These are phyloP conservation scores for Lodderomyces beijingensis DNA, from an alignment of 1,139 yeast species.

Conservation along the genomic window DNA sequence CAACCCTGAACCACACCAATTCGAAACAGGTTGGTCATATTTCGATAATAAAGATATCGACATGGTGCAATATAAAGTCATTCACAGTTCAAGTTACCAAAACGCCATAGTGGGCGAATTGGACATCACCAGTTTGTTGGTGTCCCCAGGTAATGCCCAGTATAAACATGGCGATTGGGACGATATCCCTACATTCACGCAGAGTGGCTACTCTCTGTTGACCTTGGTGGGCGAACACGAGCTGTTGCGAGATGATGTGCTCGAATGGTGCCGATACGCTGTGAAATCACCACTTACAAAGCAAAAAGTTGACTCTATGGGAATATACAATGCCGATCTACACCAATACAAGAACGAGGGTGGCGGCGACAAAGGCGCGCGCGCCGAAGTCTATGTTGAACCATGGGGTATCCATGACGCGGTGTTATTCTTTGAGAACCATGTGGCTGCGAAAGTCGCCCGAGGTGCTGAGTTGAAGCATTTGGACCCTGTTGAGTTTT, in stretches of 20 bases:
- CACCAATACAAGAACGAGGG: slow-evolving; percentile 15
- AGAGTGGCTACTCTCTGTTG: slow-evolving; percentile 24
- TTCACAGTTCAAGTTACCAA: slow-evolving; percentile 5
- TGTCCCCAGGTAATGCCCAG: slow-evolving; percentile 17
- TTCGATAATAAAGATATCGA: slow-evolving; percentile 30
- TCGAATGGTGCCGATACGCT: slow-evolving; percentile 33
- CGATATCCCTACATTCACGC: slow-evolving; percentile 27
- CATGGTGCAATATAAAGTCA: slow-evolving; percentile 19
- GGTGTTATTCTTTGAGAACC: slow-evolving; percentile 29
- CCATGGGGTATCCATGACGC: slow-evolving; percentile 45
- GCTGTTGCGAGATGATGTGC: slow-evolving; percentile 37
- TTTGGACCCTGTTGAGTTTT: slow-evolving; percentile 20
- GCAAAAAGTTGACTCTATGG: slow-evolving; percentile 25
- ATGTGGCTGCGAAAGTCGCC: slow-evolving; percentile 11
- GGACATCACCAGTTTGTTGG: slow-evolving; percentile 8
- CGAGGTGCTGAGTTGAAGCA: not conserved
- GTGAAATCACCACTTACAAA: slow-evolving; percentile 23
- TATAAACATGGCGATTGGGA: slow-evolving; percentile 28
- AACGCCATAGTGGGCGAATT: slow-evolving; percentile 6
- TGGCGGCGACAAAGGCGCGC: slow-evolving; percentile 13
- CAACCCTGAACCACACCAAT: slow-evolving; percentile 10
- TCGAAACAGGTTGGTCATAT: slow-evolving; percentile 28
- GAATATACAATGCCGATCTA: slow-evolving; percentile 16
- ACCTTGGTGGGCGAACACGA: slow-evolving; percentile 42
- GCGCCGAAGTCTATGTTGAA: slow-evolving; percentile 25